A percentile compares a stretch with the other conserved stretches of the same genome.
These are phyloP conservation scores for Gossypium aridum DNA, from an alignment of 441 rosid genomes.

Conservation along the genomic window DNA sequence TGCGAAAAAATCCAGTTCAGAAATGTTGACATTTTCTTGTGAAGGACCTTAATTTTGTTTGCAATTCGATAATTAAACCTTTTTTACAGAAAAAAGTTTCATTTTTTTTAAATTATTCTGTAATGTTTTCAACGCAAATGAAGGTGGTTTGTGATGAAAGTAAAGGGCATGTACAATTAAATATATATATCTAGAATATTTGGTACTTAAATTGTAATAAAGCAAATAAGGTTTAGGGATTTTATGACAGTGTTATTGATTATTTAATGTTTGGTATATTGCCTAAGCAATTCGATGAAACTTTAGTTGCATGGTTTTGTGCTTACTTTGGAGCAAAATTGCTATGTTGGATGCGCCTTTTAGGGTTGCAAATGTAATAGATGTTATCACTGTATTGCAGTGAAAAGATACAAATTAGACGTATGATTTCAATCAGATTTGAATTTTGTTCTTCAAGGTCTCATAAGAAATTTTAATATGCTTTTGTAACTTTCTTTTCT, in stretches of 20 bases:
- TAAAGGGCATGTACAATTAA: background rate
- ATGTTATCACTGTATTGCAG: background rate
- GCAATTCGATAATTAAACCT: background rate
- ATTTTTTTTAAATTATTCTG: background rate
- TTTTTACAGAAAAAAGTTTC: background rate
- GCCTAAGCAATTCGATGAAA: background rate
- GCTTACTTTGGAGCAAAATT: background rate
- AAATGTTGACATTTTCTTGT: constrained; percentile 4
- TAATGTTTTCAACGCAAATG: background rate
- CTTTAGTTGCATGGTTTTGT: background rate
- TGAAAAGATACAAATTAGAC: background rate
- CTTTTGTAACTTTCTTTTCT: constrained; percentile 11
- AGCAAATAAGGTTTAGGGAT: background rate
- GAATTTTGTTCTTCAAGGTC: background rate
- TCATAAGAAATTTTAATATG: constrained; percentile 11
- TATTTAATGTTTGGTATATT: background rate
- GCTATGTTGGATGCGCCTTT: background rate
- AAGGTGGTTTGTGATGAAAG: background rate
- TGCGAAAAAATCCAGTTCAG: constrained; percentile 9
- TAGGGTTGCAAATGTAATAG: background rate
- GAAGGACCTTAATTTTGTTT: constrained; percentile 9
- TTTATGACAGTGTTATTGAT: background rate
- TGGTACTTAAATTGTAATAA: background rate
- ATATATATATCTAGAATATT: background rate
- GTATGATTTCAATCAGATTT: background rate